phyloP scores from a whole-genome alignment of 2,329 filamentous ascomycete genomes.

The Hyphodiscus sp. region DNA sequence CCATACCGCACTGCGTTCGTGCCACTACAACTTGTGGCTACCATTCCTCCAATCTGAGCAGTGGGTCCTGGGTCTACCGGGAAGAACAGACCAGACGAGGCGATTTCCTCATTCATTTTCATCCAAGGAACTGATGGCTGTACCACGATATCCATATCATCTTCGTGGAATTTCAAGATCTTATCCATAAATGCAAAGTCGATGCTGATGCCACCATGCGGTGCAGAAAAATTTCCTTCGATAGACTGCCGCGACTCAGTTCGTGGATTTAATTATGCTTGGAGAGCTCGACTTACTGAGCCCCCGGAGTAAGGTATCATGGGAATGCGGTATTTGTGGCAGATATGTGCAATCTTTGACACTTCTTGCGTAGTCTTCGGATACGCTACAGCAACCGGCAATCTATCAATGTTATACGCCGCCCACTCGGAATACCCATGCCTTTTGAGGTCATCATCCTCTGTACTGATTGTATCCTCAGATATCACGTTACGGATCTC shows the following conservation, averaged over 20 bases:
- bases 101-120: constrained; percentile 65
- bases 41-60: constrained; percentile 76
- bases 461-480: background rate
- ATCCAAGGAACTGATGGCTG: constrained; percentile 88
- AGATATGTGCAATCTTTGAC: constrained; percentile 58
- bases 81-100: constrained; percentile 74
- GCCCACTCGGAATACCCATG: constrained; percentile 63
- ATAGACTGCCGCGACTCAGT: background rate
- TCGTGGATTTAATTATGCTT: background rate
- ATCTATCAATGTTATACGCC: constrained; percentile 46
- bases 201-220: constrained; percentile 77
- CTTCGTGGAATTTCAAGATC: constrained; percentile 70
- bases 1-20: constrained; percentile 77
- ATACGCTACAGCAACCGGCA: constrained; percentile 57
- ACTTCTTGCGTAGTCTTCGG: constrained; percentile 55
- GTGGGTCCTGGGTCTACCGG: constrained; percentile 69
- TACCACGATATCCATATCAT: constrained; percentile 87
- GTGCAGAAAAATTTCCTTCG: constrained; percentile 87
- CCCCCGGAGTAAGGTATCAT: constrained; percentile 73
- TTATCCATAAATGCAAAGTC: constrained; percentile 84
- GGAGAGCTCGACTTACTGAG: background rate
- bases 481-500: background rate
- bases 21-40: constrained; percentile 69
- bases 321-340: constrained; percentile 70
- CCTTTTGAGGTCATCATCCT: constrained; percentile 47